Base-by-base conservation (phyloP, 2,329 filamentous ascomycete genomes). In the Exophiala mesophila region DNA sequence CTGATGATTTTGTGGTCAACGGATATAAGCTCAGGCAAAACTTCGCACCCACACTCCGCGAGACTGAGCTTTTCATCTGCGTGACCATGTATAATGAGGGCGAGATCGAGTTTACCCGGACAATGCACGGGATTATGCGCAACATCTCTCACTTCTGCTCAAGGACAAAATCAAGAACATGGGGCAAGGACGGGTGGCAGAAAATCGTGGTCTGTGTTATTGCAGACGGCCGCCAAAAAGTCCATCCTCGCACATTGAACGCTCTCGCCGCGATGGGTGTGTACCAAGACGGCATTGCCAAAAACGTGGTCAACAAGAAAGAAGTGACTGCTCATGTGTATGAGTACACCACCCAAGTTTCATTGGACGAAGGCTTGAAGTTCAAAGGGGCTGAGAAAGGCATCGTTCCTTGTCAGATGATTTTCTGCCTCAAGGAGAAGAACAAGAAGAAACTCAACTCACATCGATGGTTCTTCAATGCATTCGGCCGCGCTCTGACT, bases 21-120 rank as follows among this genome's bases (percentile, higher is more conserved):
- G 90, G 89, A 1, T 98, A 96, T 71, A 92, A 94, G 60, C 70
- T 98, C 57, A 84, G 92, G 40, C 92, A 97, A 65, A 87, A 86
- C 59, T 88, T 96, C 47, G 88, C 88, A 33, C 77, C 72, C 44
- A 94, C 86, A 1, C 72, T 82, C 19, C 80, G 92, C 50, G 89
- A 97, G 64, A 97, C 90, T 0, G 92, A 98, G 65, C 71, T 98
- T 5, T 92, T 97, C 63, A 94, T 98, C 57, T 95, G 89, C 62
- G 74, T 98, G 49, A 98, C 92, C 56, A 97, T 97, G 92, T 97
- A 96, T 71, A 98, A 98, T 65, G 92, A 98, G 67, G 86, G 96
- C 65, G 92, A 97, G 61, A 87, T 95, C 57, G 80, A 88, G 60
- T 98, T 98, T 57, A 96, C 92, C 5, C 80, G 92, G 34, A 98